Conservation (phyloP, 257 asterid genomes). For the Forsythia suspensa region DNA sequence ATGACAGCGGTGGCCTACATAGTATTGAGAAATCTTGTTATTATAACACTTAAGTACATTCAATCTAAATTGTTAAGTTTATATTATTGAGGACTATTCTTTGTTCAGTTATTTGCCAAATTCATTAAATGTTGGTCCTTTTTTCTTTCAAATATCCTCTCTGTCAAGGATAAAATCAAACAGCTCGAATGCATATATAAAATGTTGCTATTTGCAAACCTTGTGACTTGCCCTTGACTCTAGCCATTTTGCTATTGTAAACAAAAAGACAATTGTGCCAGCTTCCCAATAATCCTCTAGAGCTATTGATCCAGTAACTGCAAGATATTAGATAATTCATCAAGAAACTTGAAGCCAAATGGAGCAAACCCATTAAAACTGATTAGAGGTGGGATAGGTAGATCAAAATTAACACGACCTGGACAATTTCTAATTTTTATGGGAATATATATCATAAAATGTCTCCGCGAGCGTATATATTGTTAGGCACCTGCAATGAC, state of each 20-base stretch:
- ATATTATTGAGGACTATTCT: neutral
- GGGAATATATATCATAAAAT: too few species aligned
- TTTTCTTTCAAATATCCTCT: too few species aligned
- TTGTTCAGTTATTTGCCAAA: neutral
- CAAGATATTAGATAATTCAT: neutral
- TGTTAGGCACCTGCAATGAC: constrained; percentile 59
- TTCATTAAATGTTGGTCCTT: too few species aligned
- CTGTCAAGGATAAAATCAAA: too few species aligned
- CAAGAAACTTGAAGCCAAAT: neutral
- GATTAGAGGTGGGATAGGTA: neutral
- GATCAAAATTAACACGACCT: neutral
- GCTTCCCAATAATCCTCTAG: constrained; percentile 90
- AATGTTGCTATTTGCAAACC: constrained; percentile 36
- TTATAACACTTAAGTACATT: neutral
- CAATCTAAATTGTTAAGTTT: neutral
- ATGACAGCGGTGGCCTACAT: constrained; percentile 58
- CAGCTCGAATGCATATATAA: neutral
- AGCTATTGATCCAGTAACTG: constrained; percentile 81
- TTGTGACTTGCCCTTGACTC: constrained; percentile 84
- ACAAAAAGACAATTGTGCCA: constrained; percentile 76
- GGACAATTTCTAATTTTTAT: neutral
- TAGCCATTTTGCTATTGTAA: constrained; percentile 81
- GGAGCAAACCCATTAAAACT: neutral
- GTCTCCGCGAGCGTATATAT: neutral
- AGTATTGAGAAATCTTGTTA: neutral